phyloP scores from a whole-genome alignment of 2,329 filamentous ascomycete genomes.

The Talaromyces sp. region DNA sequence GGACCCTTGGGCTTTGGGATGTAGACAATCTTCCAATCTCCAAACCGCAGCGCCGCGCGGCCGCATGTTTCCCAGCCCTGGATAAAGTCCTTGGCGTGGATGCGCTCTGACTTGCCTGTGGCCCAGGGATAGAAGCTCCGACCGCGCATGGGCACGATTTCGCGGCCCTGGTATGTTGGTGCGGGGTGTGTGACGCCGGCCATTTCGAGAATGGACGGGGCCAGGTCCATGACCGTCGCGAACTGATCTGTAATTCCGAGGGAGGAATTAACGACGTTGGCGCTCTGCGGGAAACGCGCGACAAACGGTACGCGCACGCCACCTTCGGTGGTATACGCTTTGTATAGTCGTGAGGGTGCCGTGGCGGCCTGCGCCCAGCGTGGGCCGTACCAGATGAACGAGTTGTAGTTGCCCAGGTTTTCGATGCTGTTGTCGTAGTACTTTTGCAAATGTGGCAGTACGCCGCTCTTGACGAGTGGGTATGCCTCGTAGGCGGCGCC shows the following conservation, averaged over 20 bases:
- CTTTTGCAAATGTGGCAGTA: constrained; percentile 51
- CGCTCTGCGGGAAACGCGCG: constrained; percentile 36
- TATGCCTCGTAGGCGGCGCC: constrained; percentile 55
- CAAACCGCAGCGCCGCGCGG: constrained; percentile 50
- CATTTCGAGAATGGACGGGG: constrained; percentile 42
- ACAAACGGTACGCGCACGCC: constrained; percentile 52
- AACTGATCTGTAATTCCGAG: constrained; percentile 47
- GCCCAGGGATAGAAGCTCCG: constrained; percentile 43
- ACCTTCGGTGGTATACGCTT: constrained; percentile 46
- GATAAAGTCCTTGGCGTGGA: constrained; percentile 50
- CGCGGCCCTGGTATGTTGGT: constrained; percentile 46
- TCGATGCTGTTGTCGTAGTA: constrained; percentile 56
- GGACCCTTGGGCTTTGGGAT: constrained; percentile 53
- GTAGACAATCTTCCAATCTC: constrained; percentile 55
- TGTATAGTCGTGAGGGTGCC: constrained; percentile 46
- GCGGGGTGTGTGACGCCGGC: constrained; percentile 47
- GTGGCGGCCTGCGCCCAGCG: constrained; percentile 53
- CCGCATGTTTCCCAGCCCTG: constrained; percentile 55
- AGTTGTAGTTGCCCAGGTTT: constrained; percentile 54
- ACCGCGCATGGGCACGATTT: constrained; percentile 50
- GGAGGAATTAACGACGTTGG: constrained; percentile 18
- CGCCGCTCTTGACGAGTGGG: constrained; percentile 51
- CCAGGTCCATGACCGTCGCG: constrained; percentile 50
- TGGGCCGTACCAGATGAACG: constrained; percentile 58
- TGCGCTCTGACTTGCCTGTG: constrained; percentile 26